Percentiles rank a stretch among this genome's conserved stretches.
phyloP scores from a whole-genome alignment of 129 eudicot species.

The Flaveria ramosissima region DNA sequence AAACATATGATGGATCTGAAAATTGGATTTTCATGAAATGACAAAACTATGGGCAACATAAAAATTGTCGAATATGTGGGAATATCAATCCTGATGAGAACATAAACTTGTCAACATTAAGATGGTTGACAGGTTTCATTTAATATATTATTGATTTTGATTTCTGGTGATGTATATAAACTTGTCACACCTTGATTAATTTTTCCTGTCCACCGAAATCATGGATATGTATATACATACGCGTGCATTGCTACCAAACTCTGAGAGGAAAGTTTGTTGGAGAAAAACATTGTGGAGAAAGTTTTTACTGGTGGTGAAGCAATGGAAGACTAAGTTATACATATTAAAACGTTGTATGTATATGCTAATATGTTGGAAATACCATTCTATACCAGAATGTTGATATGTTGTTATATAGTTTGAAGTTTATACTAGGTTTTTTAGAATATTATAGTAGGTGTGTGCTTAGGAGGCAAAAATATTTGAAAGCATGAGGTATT shows the following conservation, averaged over 20 bases:
- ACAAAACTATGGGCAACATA: slow-evolving; percentile 18
- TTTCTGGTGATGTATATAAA: neutral
- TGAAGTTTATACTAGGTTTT: neutral
- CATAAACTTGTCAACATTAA: neutral
- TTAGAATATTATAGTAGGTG: neutral
- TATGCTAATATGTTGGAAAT: slow-evolving; percentile 52
- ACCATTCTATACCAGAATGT: slow-evolving; percentile 14
- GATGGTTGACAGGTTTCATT: neutral
- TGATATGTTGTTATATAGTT: neutral
- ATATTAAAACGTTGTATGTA: slow-evolving; percentile 50
- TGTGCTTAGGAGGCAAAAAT: too few relatives aligned
- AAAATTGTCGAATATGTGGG: neutral
- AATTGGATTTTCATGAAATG: neutral
- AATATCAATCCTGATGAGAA: slow-evolving; percentile 1
- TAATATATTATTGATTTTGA: neutral
- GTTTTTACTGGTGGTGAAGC: slow-evolving; percentile 36
- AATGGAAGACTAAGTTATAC: slow-evolving; percentile 44
- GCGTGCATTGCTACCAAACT: neutral
- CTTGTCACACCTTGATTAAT: neutral
- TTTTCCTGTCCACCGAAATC: neutral
- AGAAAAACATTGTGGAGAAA: slow-evolving; percentile 28
- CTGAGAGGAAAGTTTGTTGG: slow-evolving; percentile 31
- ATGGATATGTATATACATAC: neutral
- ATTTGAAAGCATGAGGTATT: too few relatives aligned
- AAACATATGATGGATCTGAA: neutral